Evolutionary conservation across 352 stramenopile species (phyloP).

Genomic region (Globisporangium orthogonon): DNA sequence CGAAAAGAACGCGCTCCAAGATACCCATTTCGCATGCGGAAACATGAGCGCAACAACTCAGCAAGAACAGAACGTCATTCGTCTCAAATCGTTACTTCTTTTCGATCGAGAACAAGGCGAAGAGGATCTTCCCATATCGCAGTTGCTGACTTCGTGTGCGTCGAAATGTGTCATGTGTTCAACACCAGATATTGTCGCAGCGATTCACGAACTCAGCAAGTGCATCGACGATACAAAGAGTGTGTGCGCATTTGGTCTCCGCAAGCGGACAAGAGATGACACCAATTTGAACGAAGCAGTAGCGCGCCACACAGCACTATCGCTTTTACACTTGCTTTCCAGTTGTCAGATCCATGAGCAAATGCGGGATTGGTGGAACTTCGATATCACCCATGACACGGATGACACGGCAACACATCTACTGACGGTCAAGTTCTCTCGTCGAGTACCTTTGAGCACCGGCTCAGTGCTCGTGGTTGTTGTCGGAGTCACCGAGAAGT

Average conservation of each 20-base stretch:
- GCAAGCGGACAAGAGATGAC: not conserved
- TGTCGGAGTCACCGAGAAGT: constrained; percentile 1
- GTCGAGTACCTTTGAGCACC: not conserved
- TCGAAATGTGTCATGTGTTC: not conserved
- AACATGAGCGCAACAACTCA: not conserved
- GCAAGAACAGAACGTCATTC: too few species aligned
- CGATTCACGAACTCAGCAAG: not conserved
- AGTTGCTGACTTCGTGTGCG: not conserved
- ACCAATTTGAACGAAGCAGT: not conserved
- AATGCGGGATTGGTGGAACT: not conserved
- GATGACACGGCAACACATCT: not conserved
- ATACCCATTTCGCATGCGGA: too few species aligned
- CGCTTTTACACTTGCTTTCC: not conserved
- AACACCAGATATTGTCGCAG: not conserved
- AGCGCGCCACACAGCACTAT: constrained; percentile 2
- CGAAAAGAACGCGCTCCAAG: not conserved
- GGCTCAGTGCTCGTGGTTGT: not conserved
- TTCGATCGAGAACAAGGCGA: not conserved
- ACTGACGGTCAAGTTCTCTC: not conserved
- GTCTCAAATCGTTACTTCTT: not conserved
- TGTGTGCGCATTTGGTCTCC: not conserved
- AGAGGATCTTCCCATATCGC: not conserved
- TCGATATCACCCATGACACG: not conserved
- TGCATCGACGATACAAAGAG: not conserved
- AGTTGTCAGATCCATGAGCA: not conserved